These are phyloP conservation scores for Cercospora beticola DNA, from an alignment of 2,329 filamentous ascomycete species.

Conservation along the genomic window DNA sequence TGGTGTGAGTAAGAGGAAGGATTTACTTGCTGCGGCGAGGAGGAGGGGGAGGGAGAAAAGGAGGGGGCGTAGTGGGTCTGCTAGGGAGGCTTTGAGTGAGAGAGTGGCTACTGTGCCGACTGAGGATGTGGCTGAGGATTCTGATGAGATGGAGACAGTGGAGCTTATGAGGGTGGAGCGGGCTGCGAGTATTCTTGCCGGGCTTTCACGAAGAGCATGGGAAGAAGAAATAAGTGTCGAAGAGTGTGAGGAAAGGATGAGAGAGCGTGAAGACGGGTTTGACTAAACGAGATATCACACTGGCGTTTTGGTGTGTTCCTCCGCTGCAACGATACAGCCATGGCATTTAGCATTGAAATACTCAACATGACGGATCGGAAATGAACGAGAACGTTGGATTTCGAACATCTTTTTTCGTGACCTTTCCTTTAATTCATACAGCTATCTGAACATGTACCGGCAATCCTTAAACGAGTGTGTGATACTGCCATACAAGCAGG, in stretches of 20 bases:
- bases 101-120: background rate
- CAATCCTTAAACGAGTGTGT: background rate
- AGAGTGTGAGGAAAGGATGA: background rate
- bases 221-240: background rate
- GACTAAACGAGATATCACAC: background rate
- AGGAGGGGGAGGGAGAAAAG: background rate
- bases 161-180: background rate
- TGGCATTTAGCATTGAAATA: background rate
- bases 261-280: background rate
- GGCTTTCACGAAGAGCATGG: background rate
- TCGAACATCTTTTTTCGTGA: background rate
- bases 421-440: background rate
- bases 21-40: background rate
- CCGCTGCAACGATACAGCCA: background rate
- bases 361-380: background rate
- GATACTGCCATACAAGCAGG: background rate
- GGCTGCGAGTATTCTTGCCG: background rate
- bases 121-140: background rate
- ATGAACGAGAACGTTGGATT: background rate
- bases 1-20: background rate
- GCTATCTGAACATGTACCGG: background rate
- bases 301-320: background rate
- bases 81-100: background rate
- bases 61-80: background rate
- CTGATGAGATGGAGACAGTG: background rate